Percentiles rank a stretch among this genome's conserved stretches.
These are phyloP conservation scores for Rosa chinensis DNA, from an alignment of 306 rosid species.

Conservation along the genomic window DNA sequence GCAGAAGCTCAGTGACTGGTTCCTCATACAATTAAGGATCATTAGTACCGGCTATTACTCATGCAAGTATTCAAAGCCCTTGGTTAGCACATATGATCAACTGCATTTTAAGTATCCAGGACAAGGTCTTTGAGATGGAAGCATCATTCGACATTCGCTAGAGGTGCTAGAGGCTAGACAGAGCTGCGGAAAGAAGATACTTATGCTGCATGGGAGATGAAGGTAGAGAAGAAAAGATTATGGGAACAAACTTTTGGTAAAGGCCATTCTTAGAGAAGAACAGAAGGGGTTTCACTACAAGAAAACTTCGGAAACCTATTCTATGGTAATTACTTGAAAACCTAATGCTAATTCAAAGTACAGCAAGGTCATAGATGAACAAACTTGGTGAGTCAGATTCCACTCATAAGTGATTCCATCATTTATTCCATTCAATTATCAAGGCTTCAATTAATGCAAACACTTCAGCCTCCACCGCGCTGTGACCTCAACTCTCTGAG, in stretches of 20 bases:
- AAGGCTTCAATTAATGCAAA: too few species aligned
- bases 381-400: not conserved
- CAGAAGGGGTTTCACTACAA: too few species aligned
- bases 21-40: not conserved
- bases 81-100: not conserved
- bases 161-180: not conserved
- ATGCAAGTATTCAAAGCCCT: not conserved
- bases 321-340: too few species aligned
- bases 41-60: not conserved
- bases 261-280: too few species aligned
- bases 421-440: too few species aligned
- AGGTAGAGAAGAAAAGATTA: too few species aligned
- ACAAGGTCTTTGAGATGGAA: not conserved
- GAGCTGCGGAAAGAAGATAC: not conserved
- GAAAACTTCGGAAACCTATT: too few species aligned
- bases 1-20: not conserved
- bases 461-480: too few species aligned
- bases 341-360: not conserved
- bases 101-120: not conserved
- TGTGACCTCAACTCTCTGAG: too few species aligned
- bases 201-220: too few species aligned
- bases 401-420: too few species aligned
- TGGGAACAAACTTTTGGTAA: too few species aligned
- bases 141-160: not conserved
- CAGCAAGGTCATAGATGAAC: not conserved